Conservation (phyloP, 306 rosid genomes). For the Parietaria judaica region DNA sequence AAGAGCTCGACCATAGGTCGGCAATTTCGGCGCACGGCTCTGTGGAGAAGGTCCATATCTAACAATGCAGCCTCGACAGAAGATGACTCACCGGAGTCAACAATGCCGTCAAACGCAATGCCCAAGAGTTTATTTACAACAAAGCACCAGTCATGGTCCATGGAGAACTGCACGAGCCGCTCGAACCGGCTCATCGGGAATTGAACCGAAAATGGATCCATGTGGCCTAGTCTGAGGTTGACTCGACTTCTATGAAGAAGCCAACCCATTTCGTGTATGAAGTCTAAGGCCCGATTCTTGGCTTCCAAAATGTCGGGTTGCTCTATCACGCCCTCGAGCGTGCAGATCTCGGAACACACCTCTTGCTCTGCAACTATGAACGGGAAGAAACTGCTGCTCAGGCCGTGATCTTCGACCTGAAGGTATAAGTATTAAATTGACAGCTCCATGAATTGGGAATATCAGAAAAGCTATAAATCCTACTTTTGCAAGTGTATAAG, state of each 20-base stretch:
- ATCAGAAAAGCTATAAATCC: no score
- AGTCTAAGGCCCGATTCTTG: slow-evolving; percentile 61
- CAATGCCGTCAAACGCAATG: slow-evolving; percentile 53
- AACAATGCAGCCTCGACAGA: slow-evolving; percentile 50
- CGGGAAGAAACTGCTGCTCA: slow-evolving; percentile 77
- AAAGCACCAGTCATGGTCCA: slow-evolving; percentile 88
- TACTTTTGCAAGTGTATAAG: no score
- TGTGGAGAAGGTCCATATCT: slow-evolving; percentile 72
- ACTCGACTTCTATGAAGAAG: slow-evolving; percentile 63
- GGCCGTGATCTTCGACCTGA: slow-evolving; percentile 88
- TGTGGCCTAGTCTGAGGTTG: slow-evolving; percentile 50
- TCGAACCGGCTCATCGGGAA: slow-evolving; percentile 55
- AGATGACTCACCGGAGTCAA: slow-evolving; percentile 48
- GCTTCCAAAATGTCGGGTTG: slow-evolving; percentile 40
- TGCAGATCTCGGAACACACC: slow-evolving; percentile 72
- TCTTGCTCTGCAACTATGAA: slow-evolving; percentile 83
- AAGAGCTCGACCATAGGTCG: slow-evolving; percentile 64
- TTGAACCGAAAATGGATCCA: slow-evolving; percentile 44
- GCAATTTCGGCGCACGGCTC: slow-evolving; percentile 69
- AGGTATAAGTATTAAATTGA: background rate
- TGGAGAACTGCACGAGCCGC: slow-evolving; percentile 77
- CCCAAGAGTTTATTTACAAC: slow-evolving; percentile 65
- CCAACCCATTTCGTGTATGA: slow-evolving; percentile 91
- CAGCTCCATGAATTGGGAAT: no score
- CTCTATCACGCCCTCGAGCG: slow-evolving; percentile 57